Conservation (phyloP, 768 basidiomycete species). For the Boletus vermiculosoides region DNA sequence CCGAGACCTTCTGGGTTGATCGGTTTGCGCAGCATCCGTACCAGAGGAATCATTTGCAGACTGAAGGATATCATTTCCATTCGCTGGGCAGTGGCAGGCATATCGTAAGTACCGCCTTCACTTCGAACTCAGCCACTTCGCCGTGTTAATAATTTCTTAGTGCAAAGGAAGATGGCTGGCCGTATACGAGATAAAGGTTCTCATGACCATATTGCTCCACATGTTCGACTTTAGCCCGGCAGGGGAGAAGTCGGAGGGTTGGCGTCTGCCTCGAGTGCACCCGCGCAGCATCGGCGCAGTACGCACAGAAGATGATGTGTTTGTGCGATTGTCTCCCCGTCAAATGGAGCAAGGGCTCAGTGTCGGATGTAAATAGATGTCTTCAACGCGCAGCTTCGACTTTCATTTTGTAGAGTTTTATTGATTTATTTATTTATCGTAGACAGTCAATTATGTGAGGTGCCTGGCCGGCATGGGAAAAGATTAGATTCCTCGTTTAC, state of each 20-base stretch:
- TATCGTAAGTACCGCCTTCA: conserved; percentile 7
- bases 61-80: conserved; percentile 1
- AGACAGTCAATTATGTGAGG: too few species aligned
- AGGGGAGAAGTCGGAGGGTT: background rate
- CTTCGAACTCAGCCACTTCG: background rate
- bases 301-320: conserved; percentile 20
- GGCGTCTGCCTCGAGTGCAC: conserved; percentile 12
- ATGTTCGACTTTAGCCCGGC: conserved; percentile 12
- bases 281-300: conserved; percentile 9
- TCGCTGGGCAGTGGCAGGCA: conserved; percentile 20
- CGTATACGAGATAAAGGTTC: conserved; percentile 22
- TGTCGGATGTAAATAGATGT: too few species aligned
- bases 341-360: too few species aligned
- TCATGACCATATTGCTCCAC: conserved; percentile 16
- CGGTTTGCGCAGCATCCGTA: too few species aligned
- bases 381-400: too few species aligned
- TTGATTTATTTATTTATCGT: too few species aligned
- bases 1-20: too few species aligned
- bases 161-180: conserved; percentile 28
- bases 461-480: too few species aligned
- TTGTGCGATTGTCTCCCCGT: conserved; percentile 6
- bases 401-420: too few species aligned
- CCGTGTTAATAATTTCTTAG: background rate
- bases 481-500: too few species aligned
- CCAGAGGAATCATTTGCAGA: conserved; percentile 4